phyloP scores from a whole-genome alignment of 1,284 basidiomycete genomes.

The Lignosus rhinocerotis region DNA sequence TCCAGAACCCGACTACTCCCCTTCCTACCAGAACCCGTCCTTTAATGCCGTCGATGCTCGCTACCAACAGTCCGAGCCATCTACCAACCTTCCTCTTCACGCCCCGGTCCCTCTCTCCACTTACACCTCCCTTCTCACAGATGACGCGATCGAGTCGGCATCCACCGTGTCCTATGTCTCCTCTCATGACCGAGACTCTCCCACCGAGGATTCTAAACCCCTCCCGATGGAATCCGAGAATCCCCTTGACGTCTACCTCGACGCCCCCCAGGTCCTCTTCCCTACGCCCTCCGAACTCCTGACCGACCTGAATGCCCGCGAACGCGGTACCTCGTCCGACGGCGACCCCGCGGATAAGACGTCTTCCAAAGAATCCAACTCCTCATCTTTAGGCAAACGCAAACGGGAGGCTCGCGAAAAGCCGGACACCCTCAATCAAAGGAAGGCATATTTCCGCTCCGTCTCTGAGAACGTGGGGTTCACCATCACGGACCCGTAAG shows the following conservation, averaged over 20 bases:
- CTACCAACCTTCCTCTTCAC: slow-evolving; percentile 23
- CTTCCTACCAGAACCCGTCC: not conserved
- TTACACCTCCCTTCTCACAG: slow-evolving; percentile 28
- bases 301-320: slow-evolving; percentile 38
- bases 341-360: slow-evolving; percentile 4
- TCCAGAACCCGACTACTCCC: slow-evolving; percentile 13
- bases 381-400: not conserved
- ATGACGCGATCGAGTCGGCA: not conserved
- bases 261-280: slow-evolving; percentile 46
- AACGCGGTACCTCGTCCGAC: slow-evolving; percentile 11
- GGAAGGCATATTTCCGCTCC: slow-evolving; percentile 53
- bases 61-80: not conserved
- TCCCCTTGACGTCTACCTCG: slow-evolving; percentile 31
- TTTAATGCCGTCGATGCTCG: not conserved
- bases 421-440: slow-evolving; percentile 40
- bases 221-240: slow-evolving; percentile 9
- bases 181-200: not conserved
- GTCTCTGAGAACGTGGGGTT: slow-evolving; percentile 59
- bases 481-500: slow-evolving; percentile 58
- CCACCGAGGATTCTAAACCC: slow-evolving; percentile 4
- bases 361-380: not conserved
- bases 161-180: not conserved
- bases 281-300: slow-evolving; percentile 69
- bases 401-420: slow-evolving; percentile 9
- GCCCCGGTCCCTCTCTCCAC: slow-evolving; percentile 30